A percentile compares a stretch with the other conserved stretches of the same genome.
These are phyloP conservation scores for Scalesia atractyloides DNA, from an alignment of 129 eudicot genomes.

Conservation along the genomic window DNA sequence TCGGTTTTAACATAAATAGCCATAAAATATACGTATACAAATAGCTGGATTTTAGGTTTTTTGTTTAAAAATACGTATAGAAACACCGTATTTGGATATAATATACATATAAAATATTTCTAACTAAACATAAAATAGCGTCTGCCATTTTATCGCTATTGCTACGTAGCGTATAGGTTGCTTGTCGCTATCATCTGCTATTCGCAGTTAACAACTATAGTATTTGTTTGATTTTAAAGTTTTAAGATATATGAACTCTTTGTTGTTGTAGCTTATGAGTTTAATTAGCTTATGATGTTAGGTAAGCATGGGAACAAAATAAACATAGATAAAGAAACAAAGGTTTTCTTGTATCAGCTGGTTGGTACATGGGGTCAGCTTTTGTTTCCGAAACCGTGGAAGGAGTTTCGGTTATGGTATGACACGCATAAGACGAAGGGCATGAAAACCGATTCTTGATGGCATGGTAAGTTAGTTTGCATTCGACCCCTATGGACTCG, in stretches of 20 bases:
- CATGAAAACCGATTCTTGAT: conserved; percentile 76
- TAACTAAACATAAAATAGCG: no score
- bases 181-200: no score
- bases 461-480: conserved; percentile 72
- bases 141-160: no score
- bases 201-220: no score
- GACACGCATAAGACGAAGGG: conserved; percentile 83
- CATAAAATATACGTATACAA: no score
- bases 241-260: conserved; percentile 10
- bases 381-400: conserved; percentile 95
- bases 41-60: no score
- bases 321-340: conserved; percentile 60
- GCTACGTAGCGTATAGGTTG: no score
- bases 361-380: conserved; percentile 99
- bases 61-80: no score
- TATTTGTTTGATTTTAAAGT: neutral
- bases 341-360: conserved; percentile 81
- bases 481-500: neutral
- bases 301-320: conserved; percentile 97
- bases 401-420: conserved; percentile 94
- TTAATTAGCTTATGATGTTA: conserved; percentile 38
- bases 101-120: no score
- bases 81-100: neutral
- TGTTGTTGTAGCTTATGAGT: conserved; percentile 13
- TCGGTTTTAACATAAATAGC: no score